Evolutionary conservation across 2,329 filamentous ascomycete genomes (phyloP).

Genomic region (Aphanoascus verrucosus): DNA sequence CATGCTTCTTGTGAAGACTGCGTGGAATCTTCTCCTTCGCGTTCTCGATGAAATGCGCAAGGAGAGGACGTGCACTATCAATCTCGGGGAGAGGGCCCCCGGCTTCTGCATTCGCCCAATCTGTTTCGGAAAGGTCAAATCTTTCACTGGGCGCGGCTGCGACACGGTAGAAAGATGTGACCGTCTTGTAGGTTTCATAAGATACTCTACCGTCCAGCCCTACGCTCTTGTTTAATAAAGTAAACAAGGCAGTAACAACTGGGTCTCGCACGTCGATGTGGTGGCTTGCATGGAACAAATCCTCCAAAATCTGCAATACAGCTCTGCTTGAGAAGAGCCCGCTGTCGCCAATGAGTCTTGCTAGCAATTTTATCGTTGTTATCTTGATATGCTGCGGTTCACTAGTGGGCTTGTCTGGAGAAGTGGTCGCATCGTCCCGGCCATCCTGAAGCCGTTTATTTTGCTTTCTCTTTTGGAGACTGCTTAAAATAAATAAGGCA

Average conservation of each 20-base stretch:
- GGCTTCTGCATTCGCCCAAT: conserved; percentile 15
- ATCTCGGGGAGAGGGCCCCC: conserved; percentile 12
- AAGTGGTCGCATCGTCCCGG: not conserved
- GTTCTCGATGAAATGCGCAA: conserved; percentile 11
- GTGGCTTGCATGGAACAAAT: conserved; percentile 8
- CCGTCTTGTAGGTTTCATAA: conserved; percentile 1
- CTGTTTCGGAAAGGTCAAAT: conserved; percentile 5
- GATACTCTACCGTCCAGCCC: conserved; percentile 2
- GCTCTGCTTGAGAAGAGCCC: conserved; percentile 11
- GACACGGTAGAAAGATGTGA: conserved; percentile 7
- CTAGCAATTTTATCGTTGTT: conserved; percentile 18
- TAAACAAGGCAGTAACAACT: conserved; percentile 12
- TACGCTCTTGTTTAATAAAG: conserved; percentile 7
- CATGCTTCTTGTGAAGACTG: conserved; percentile 11
- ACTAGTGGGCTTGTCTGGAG: not conserved
- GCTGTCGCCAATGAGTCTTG: conserved; percentile 12
- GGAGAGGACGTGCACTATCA: conserved; percentile 10
- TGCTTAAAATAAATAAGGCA: conserved; percentile 8
- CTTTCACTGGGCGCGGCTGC: conserved; percentile 15
- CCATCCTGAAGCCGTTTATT: not conserved
- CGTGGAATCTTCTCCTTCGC: conserved; percentile 9
- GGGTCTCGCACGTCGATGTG: conserved; percentile 16
- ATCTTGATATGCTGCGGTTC: conserved; percentile 11
- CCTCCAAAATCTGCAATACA: conserved; percentile 8
- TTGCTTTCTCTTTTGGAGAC: not conserved